phyloP scores from a whole-genome alignment of 2,329 filamentous ascomycete genomes.

The Pseudogymnoascus sp. region DNA sequence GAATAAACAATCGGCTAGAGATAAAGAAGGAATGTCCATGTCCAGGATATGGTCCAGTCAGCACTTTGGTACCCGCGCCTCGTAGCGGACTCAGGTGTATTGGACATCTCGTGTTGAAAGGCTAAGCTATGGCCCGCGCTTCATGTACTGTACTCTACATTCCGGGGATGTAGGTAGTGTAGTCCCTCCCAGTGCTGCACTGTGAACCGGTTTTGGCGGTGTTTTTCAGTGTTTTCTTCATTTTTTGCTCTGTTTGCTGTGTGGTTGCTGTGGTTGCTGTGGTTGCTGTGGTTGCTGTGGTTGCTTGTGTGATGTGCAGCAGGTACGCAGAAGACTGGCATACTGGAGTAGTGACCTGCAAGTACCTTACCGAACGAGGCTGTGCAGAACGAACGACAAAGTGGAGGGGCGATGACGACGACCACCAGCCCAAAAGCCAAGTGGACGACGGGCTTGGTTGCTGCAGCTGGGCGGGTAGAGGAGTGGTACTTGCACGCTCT shows the following conservation, averaged over 20 bases:
- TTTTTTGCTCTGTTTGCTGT: neutral
- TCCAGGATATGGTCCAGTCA: neutral
- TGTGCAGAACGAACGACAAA: neutral
- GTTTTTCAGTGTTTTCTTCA: neutral
- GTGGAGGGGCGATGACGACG: constrained; percentile 2
- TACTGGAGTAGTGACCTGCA: neutral
- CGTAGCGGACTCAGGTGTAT: too few species aligned
- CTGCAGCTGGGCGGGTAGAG: neutral
- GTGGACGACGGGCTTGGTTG: neutral
- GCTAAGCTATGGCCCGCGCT: neutral
- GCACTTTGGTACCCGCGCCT: too few species aligned
- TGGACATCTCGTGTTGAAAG: neutral
- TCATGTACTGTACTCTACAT: neutral
- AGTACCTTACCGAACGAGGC: neutral
- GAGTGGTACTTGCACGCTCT: neutral
- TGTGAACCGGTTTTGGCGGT: neutral
- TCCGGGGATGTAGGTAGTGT: neutral
- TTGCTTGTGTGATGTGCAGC: neutral
- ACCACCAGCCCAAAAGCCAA: too few species aligned
- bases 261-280: neutral
- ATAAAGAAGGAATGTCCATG: neutral
- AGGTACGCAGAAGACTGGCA: too few species aligned
- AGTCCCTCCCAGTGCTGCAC: neutral
- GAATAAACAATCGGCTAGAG: neutral
- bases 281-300: neutral